A percentile compares a stretch with the other conserved stretches of the same genome.
Evolutionary conservation across 257 asterid genomes (phyloP).

Genomic region (Rhazya stricta): DNA sequence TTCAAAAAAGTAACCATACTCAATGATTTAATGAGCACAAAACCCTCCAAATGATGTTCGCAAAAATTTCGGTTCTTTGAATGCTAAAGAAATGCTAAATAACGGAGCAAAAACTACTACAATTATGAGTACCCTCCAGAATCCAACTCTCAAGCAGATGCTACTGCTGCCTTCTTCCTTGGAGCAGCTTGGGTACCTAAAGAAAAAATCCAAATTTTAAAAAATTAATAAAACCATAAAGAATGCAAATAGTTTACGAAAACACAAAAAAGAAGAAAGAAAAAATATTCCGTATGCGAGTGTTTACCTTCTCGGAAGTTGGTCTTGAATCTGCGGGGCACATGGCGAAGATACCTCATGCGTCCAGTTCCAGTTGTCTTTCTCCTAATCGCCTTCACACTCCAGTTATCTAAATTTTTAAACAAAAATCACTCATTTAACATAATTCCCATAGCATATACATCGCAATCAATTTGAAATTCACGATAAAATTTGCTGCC

Average conservation of each 20-base stretch:
- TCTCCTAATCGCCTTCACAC: conserved; percentile 78
- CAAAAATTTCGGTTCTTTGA: conserved; percentile 28
- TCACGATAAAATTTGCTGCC: background rate
- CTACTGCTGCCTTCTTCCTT: conserved; percentile 75
- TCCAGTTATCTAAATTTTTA: conserved; percentile 45
- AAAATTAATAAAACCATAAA: background rate
- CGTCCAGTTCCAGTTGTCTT: conserved; percentile 87
- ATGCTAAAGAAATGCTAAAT: conserved; percentile 12
- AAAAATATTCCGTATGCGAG: background rate
- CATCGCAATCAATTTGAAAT: background rate
- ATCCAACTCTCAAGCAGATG: conserved; percentile 40
- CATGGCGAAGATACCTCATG: conserved; percentile 77
- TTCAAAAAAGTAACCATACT: conserved; percentile 19
- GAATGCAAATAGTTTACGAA: background rate
- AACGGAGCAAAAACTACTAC: conserved; percentile 23
- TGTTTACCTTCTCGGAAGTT: conserved; percentile 69
- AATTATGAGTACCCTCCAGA: conserved; percentile 20
- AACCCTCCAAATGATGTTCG: conserved; percentile 22
- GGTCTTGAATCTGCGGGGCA: conserved; percentile 71
- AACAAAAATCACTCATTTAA: background rate
- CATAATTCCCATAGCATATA: background rate
- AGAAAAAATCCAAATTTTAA: background rate
- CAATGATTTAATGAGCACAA: conserved; percentile 19
- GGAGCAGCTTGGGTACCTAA: conserved; percentile 88
- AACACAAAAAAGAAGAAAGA: background rate